Evolutionary conservation across 2,329 filamentous ascomycete species (phyloP).

Genomic region (Aspergillus candidus): DNA sequence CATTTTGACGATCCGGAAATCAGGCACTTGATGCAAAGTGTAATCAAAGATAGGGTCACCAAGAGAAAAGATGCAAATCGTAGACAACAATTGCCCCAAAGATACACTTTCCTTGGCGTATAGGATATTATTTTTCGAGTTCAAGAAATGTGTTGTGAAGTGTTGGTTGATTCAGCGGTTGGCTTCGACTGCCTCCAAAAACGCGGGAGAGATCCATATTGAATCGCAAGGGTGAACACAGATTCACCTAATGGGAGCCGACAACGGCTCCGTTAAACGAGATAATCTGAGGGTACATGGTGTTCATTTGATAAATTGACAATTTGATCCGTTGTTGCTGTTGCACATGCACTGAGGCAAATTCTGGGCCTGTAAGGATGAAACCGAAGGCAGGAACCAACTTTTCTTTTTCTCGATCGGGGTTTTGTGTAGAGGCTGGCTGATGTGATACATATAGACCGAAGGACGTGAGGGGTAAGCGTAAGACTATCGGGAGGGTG

Average conservation of each 20-base stretch:
- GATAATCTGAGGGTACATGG: slow-evolving; percentile 22
- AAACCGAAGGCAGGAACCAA: slow-evolving; percentile 1
- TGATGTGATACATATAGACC: slow-evolving; percentile 20
- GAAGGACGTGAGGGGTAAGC: background rate
- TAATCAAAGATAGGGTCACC: background rate
- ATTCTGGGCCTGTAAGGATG: background rate
- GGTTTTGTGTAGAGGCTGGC: slow-evolving; percentile 7
- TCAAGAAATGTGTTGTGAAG: background rate
- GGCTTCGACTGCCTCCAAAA: slow-evolving; percentile 29
- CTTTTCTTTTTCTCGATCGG: slow-evolving; percentile 6
- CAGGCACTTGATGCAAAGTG: background rate
- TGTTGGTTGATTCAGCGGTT: slow-evolving; percentile 6
- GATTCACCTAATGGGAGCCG: slow-evolving; percentile 24
- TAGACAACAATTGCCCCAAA: no score
- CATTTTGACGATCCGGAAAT: slow-evolving; percentile 20
- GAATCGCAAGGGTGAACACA: slow-evolving; percentile 19
- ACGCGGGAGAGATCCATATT: slow-evolving; percentile 26
- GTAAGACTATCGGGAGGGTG: background rate
- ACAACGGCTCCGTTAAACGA: slow-evolving; percentile 20
- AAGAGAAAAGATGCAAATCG: no score
- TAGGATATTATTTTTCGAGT: slow-evolving; percentile 2
- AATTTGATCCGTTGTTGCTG: background rate
- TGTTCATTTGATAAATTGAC: slow-evolving; percentile 11
- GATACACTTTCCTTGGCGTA: slow-evolving; percentile 1
- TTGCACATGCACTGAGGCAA: slow-evolving; percentile 8